phyloP scores from a whole-genome alignment of 176 grass and related monocot genomes.

The Juncus inflexus region DNA sequence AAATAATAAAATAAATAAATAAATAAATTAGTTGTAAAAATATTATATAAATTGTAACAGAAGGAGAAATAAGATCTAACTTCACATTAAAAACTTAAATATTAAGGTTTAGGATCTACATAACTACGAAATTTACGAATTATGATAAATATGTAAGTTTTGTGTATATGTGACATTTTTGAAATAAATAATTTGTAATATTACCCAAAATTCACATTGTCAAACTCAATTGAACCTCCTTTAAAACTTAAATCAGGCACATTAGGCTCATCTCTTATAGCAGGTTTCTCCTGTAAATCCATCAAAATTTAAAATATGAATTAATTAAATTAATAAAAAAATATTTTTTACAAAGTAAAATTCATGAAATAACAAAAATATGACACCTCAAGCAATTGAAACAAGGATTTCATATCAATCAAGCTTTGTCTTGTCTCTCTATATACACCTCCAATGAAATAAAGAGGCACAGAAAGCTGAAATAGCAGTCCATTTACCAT shows the following conservation, averaged over 20 bases:
- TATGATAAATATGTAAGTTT: not conserved
- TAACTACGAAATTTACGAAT: too few relatives aligned
- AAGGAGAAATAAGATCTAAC: too few relatives aligned
- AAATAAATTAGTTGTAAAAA: too few relatives aligned
- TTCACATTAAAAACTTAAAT: constrained; percentile 5
- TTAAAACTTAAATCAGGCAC: constrained; percentile 70
- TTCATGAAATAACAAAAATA: too few relatives aligned
- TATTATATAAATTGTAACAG: too few relatives aligned
- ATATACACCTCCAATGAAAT: constrained; percentile 98
- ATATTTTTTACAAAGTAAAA: too few relatives aligned
- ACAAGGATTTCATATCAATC: constrained; percentile 97
- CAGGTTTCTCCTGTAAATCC: constrained; percentile 81
- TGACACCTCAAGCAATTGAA: constrained; percentile 92
- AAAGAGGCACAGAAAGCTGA: constrained; percentile 90
- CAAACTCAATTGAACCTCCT: constrained; percentile 86
- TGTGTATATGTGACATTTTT: too few relatives aligned
- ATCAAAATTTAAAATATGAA: constrained; percentile 12
- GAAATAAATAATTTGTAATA: not conserved
- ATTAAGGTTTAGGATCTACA: too few relatives aligned
- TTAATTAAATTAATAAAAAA: constrained; percentile 22
- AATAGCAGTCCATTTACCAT: constrained; percentile 99
- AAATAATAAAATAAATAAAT: not conserved
- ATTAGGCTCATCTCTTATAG: constrained; percentile 59
- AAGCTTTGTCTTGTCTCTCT: constrained; percentile 98
- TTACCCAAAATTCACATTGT: constrained; percentile 94